Percentiles rank a stretch among this genome's conserved stretches.
phyloP scores from a whole-genome alignment of 2,329 filamentous ascomycete genomes.

The Penicillium rolfsii region DNA sequence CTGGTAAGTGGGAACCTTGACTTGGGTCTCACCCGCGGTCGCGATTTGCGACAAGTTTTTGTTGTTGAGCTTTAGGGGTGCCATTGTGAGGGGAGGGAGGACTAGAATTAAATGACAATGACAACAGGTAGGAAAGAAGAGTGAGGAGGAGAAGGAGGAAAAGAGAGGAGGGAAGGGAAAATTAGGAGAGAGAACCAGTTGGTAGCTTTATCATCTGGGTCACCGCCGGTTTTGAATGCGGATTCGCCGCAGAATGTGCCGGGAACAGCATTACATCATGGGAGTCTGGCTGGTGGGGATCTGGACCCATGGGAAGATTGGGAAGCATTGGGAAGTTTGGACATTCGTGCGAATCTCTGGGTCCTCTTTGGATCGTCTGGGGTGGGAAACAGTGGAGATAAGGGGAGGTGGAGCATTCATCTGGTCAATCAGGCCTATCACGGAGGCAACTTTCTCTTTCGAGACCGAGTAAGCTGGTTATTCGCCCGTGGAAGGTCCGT shows the following conservation, averaged over 20 bases:
- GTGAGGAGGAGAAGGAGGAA: not conserved
- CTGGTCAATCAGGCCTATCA: constrained; percentile 1
- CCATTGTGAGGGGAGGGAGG: constrained; percentile 23
- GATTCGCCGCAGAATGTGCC: constrained; percentile 9
- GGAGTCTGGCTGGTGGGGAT: constrained; percentile 6
- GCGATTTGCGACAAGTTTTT: constrained; percentile 45
- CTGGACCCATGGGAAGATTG: constrained; percentile 3
- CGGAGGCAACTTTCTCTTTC: constrained; percentile 4
- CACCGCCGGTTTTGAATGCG: constrained; percentile 27
- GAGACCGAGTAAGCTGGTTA: not conserved
- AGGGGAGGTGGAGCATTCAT: constrained; percentile 3
- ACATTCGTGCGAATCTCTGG: constrained; percentile 1
- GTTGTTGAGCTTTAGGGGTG: constrained; percentile 46
- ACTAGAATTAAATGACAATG: not conserved
- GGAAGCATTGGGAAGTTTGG: not conserved
- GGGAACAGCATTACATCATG: constrained; percentile 21
- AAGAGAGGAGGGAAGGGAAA: not conserved
- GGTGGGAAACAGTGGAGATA: constrained; percentile 4
- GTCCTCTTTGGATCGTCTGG: not conserved
- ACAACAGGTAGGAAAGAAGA: not conserved
- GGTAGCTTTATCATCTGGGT: constrained; percentile 8
- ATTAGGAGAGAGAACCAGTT: not conserved
- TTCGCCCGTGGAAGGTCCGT: not conserved
- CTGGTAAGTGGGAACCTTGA: constrained; percentile 50
- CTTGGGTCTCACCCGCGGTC: constrained; percentile 28